These are phyloP conservation scores for Lipomyces chichibuensis DNA, from an alignment of 805 yeast species.

Conservation along the genomic window DNA sequence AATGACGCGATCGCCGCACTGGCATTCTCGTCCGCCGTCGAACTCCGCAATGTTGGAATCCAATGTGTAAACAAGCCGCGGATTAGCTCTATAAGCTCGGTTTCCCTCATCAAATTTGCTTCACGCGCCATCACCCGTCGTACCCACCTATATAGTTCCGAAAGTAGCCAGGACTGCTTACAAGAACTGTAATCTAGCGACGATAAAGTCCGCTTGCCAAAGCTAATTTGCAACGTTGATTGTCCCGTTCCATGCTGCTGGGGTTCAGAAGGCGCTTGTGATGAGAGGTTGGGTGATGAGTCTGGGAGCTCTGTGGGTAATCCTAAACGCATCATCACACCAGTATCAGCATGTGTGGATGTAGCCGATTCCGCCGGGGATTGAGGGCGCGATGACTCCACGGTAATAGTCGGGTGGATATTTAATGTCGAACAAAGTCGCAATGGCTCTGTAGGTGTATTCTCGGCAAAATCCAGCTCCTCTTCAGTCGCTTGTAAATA, in stretches of 20 bases:
- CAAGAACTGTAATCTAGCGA: not conserved
- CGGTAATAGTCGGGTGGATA: not conserved
- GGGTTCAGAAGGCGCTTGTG: not conserved
- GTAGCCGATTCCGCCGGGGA: slow-evolving; percentile 26
- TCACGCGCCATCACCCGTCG: slow-evolving; percentile 24
- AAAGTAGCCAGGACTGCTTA: slow-evolving; percentile 25
- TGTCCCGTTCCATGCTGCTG: not conserved
- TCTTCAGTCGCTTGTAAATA: not conserved
- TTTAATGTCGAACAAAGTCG: slow-evolving; percentile 4
- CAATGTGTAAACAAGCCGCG: slow-evolving; percentile 38
- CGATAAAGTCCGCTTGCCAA: not conserved
- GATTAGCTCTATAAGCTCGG: slow-evolving; percentile 33
- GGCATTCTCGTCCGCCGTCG: slow-evolving; percentile 42
- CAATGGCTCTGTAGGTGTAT: not conserved
- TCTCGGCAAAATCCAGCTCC: not conserved
- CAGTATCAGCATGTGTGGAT: slow-evolving; percentile 25
- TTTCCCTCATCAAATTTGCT: slow-evolving; percentile 25
- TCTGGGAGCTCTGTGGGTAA: slow-evolving; percentile 14
- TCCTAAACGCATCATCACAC: slow-evolving; percentile 15
- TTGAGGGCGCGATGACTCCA: slow-evolving; percentile 6
- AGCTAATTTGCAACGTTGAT: not conserved
- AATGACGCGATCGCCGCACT: slow-evolving; percentile 38
- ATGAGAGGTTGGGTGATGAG: not conserved
- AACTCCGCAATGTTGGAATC: slow-evolving; percentile 42
- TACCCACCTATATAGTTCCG: slow-evolving; percentile 23